Evolutionary conservation across 1,139 yeast genomes (phyloP).

Genomic region (Candida sojae): DNA sequence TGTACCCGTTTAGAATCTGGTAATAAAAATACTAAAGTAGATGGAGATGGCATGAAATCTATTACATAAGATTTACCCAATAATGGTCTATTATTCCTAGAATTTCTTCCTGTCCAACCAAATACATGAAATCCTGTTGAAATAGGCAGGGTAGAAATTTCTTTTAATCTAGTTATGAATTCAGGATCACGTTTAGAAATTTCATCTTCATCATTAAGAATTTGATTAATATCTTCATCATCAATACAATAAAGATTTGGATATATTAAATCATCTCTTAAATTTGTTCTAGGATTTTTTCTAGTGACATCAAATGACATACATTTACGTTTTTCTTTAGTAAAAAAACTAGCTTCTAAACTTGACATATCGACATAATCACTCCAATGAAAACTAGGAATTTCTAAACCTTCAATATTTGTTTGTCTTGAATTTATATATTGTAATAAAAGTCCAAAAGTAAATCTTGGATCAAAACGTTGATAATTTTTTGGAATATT

Average conservation of each 20-base stretch:
- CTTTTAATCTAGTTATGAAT: slow-evolving; percentile 10
- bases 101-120: slow-evolving; percentile 32
- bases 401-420: slow-evolving; percentile 3
- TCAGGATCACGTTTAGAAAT: slow-evolving; percentile 8
- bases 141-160: slow-evolving; percentile 7
- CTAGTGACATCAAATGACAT: slow-evolving; percentile 23
- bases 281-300: slow-evolving; percentile 16
- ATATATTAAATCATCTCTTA: slow-evolving; percentile 18
- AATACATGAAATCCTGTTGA: slow-evolving; percentile 44
- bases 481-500: slow-evolving; percentile 17
- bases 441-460: slow-evolving; percentile 27
- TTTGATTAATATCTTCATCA: slow-evolving; percentile 22
- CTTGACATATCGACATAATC: slow-evolving; percentile 34
- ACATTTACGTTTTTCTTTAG: slow-evolving; percentile 22
- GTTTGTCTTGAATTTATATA: slow-evolving; percentile 16
- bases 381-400: slow-evolving; percentile 40
- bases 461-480: slow-evolving; percentile 35
- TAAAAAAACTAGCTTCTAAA: slow-evolving; percentile 22
- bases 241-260: slow-evolving; percentile 28
- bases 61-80: slow-evolving; percentile 41
- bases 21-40: slow-evolving; percentile 33
- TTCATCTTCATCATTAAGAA: slow-evolving; percentile 3
- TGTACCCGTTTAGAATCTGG: slow-evolving; percentile 21
- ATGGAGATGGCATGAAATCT: slow-evolving; percentile 49
- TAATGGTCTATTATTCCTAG: slow-evolving; percentile 25